Evolutionary conservation across 495 filamentous ascomycete species (phyloP), one percentile per base, ranked within the genome.

Genomic region (Halenospora varia): DNA sequence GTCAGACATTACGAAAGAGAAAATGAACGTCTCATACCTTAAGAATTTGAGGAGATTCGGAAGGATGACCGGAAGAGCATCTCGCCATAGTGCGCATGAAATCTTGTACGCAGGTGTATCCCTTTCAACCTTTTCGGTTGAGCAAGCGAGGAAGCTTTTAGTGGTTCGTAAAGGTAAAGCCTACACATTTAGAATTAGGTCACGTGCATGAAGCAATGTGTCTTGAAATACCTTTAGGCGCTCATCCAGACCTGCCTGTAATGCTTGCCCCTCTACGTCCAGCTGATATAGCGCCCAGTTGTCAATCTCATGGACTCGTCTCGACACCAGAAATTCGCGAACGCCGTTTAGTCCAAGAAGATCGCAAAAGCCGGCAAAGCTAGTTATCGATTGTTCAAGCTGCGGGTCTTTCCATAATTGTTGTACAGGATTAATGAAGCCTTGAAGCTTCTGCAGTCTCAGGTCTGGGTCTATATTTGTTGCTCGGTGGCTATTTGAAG

Each of bases 31-130:
- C n/a, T n/a, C 51, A 15, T 76, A 92, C 85, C 82, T 88, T 40
- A 97, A 73, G 57, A 97, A 88, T 52, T 92, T 85, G 42, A 98
- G 82, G 3, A 99, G 69, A 54, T 88, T 90, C 24, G 92, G 93
- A 29, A 97, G 74, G 50, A 99, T 92, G 35, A 82, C 69, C 2
- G 91, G 89, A 49, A 96, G 87, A 0, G 84, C 76, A 35, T 92
- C 87, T 55, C 87, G 81, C 94, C 94, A 99, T 26, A 97, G 75
- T 22, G 73, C 74, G 63, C 86, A 87, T 1, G 90, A 85, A 10
- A 87, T 81, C 29, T 83, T 78, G 57, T 88, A 92, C 1, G 86
- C 75, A 24, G 81, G 68, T 9, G 86, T 82, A 2, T 75, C 77
- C 56, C 83, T 88, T 45, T 89, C 86, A 13, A 96, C 69, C 66